Evolutionary conservation across 768 basidiomycete species (phyloP).

Genomic region (Coprinellus micaceus): DNA sequence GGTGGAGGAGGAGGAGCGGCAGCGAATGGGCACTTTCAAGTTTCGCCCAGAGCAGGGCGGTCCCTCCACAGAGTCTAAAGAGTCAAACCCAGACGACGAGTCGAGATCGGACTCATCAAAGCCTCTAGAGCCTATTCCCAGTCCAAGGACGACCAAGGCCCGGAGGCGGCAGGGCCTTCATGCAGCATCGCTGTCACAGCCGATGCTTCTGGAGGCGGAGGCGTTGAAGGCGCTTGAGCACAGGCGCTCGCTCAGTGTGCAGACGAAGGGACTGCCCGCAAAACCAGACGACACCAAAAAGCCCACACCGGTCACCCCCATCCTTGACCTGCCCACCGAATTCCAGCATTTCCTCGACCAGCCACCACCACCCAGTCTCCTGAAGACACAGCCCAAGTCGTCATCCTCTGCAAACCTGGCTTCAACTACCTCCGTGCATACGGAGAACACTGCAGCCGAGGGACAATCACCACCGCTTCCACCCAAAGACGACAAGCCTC

Average conservation of each 20-base stretch:
- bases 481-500: too few relatives aligned
- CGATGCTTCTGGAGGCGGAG: neutral
- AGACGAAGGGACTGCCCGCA: neutral
- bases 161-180: constrained; percentile 1
- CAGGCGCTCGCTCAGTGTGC: constrained; percentile 1
- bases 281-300: neutral
- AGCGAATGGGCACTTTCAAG: constrained; percentile 31
- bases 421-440: too few relatives aligned
- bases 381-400: neutral
- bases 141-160: neutral
- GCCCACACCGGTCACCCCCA: constrained; percentile 7
- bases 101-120: neutral
- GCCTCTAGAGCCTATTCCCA: neutral
- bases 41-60: constrained; percentile 24
- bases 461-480: neutral
- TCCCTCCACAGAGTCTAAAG: neutral
- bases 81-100: neutral
- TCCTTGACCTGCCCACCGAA: neutral
- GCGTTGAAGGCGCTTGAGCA: neutral
- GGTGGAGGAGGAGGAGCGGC: constrained; percentile 19
- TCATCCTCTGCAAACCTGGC: neutral
- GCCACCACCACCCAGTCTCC: neutral
- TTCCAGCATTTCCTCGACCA: neutral
- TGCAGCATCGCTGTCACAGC: constrained; percentile 3
- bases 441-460: too few relatives aligned